Evolutionary conservation across 2,329 filamentous ascomycete species (phyloP).

Genomic region (Aspergillus ustus): DNA sequence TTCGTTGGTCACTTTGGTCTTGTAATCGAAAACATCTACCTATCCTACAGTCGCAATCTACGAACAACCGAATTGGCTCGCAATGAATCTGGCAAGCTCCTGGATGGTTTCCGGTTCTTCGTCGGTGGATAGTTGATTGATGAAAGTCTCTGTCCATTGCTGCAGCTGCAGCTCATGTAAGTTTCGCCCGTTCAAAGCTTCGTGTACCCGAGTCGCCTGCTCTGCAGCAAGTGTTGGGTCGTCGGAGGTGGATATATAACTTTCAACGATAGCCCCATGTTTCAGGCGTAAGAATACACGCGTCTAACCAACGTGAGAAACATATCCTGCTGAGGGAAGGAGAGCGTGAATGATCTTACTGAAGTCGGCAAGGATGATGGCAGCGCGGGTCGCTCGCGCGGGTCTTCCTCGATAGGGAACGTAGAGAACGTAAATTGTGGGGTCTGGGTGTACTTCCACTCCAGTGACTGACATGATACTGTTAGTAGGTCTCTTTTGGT

Average conservation of each 20-base stretch:
- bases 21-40: not conserved
- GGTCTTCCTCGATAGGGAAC: conserved; percentile 62
- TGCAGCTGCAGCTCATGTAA: conserved; percentile 53
- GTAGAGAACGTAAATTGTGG: conserved; percentile 78
- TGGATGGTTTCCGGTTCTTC: conserved; percentile 23
- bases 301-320: conserved; percentile 35
- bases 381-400: conserved; percentile 58
- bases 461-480: conserved; percentile 37
- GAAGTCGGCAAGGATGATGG: conserved; percentile 54
- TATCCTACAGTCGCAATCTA: conserved; percentile 9
- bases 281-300: conserved; percentile 47
- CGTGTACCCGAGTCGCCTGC: conserved; percentile 40
- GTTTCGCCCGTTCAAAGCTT: conserved; percentile 44
- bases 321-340: not conserved
- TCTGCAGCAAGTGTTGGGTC: conserved; percentile 35
- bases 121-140: conserved; percentile 22
- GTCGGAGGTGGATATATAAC: conserved; percentile 43
- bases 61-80: conserved; percentile 30
- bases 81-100: conserved; percentile 33
- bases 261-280: conserved; percentile 46
- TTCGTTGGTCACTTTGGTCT: not conserved
- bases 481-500: not conserved
- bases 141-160: conserved; percentile 35
- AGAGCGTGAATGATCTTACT: conserved; percentile 39
- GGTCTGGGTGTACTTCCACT: conserved; percentile 84